A percentile compares a stretch with the other conserved stretches of the same genome.
Evolutionary conservation across 148 eudicot species (phyloP).

Genomic region (Suaeda aralocaspica): DNA sequence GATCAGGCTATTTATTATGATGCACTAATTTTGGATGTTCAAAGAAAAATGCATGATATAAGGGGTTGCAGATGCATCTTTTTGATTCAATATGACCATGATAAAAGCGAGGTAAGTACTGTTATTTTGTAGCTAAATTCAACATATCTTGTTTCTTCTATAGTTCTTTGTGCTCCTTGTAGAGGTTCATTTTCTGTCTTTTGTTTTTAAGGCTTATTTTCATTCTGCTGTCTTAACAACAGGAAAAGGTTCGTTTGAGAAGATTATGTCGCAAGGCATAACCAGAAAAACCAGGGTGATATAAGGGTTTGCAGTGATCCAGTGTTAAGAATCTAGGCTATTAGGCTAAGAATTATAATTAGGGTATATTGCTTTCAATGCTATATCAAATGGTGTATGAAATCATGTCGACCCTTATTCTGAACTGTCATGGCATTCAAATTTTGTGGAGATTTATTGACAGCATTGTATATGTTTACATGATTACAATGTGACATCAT

Average conservation of each 20-base stretch:
- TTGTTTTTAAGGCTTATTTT: not conserved
- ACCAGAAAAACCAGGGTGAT: slow-evolving; percentile 3
- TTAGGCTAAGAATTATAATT: not conserved
- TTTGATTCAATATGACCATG: slow-evolving; percentile 67
- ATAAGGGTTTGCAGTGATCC: not conserved
- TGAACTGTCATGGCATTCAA: slow-evolving; percentile 6
- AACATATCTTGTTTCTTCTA: not conserved
- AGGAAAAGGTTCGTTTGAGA: slow-evolving; percentile 71
- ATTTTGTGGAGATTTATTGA: slow-evolving; percentile 9
- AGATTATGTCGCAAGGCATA: slow-evolving; percentile 55
- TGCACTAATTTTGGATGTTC: slow-evolving; percentile 54
- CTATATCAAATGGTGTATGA: not conserved
- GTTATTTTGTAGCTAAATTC: not conserved
- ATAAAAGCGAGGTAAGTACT: slow-evolving; percentile 53
- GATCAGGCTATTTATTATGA: slow-evolving; percentile 75
- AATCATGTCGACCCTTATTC: not conserved
- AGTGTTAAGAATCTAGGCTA: not conserved
- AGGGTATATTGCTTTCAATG: not conserved
- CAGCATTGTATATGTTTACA: not conserved
- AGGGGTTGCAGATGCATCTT: slow-evolving; percentile 96
- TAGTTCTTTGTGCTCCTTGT: too few relatives aligned
- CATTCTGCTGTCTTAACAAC: slow-evolving; percentile 5
- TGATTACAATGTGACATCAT: not conserved
- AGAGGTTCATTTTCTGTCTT: not conserved
- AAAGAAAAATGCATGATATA: slow-evolving; percentile 78